Percentiles rank a stretch among this genome's conserved stretches.
Conservation (phyloP, 2,329 filamentous ascomycete species). For the Amauroascus verrucosus region DNA sequence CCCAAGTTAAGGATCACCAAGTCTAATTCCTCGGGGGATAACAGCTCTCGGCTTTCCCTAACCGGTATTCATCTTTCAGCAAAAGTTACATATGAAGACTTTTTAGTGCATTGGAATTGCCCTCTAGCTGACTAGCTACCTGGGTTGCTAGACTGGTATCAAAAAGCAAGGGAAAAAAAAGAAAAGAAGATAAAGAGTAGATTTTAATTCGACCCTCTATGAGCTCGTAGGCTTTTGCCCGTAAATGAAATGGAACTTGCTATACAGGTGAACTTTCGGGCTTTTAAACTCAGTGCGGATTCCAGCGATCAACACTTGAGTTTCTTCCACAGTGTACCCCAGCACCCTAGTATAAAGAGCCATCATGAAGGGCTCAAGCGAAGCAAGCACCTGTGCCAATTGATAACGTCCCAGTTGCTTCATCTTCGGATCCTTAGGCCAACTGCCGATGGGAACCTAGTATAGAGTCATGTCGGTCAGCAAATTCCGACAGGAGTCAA, state of each 20-base stretch:
- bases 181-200: not conserved
- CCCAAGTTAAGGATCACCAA: too few species aligned
- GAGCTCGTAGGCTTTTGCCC: constrained; percentile 6
- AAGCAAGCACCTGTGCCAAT: constrained; percentile 15
- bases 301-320: constrained; percentile 25
- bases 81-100: too few species aligned
- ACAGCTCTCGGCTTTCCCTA: too few species aligned
- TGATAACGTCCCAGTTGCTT: constrained; percentile 14
- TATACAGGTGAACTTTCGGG: constrained; percentile 26
- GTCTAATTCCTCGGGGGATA: too few species aligned
- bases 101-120: too few species aligned
- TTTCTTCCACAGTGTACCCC: constrained; percentile 14
- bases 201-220: not conserved
- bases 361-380: constrained; percentile 16
- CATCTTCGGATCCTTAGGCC: constrained; percentile 15
- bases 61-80: too few species aligned
- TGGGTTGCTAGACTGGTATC: too few species aligned
- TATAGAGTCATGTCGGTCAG: constrained; percentile 21
- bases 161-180: not conserved
- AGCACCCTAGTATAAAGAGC: constrained; percentile 17
- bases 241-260: constrained; percentile 11
- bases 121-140: too few species aligned
- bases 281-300: constrained; percentile 27
- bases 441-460: constrained; percentile 17
- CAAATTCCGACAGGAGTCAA: not conserved